A percentile compares a stretch with the other conserved stretches of the same genome.
Evolutionary conservation across 2,329 filamentous ascomycete genomes (phyloP).

Genomic region (Penicillium psychrosexuale): DNA sequence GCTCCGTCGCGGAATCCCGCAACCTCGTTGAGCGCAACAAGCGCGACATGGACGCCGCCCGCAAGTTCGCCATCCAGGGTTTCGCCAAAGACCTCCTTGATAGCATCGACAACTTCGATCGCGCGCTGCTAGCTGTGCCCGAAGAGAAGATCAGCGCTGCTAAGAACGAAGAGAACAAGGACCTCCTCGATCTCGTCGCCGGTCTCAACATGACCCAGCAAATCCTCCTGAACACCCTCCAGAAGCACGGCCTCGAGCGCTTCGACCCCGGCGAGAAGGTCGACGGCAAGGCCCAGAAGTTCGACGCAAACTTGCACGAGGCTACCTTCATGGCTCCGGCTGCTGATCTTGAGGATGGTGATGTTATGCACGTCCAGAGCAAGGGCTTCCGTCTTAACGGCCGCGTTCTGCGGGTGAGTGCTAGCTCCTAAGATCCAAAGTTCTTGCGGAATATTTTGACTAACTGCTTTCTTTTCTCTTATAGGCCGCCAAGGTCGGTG

Average conservation of each 20-base stretch:
- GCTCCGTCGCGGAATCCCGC: constrained; percentile 91
- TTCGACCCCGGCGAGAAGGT: constrained; percentile 64
- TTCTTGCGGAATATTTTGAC: neutral
- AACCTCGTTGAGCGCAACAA: constrained; percentile 94
- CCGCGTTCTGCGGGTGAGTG: constrained; percentile 67
- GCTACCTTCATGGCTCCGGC: constrained; percentile 91
- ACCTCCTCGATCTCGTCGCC: constrained; percentile 76
- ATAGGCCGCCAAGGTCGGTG: constrained; percentile 85
- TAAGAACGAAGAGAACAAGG: constrained; percentile 60
- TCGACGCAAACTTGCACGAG: constrained; percentile 95
- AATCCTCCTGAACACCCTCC: constrained; percentile 80
- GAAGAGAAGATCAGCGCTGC: constrained; percentile 63
- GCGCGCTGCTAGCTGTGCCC: constrained; percentile 77
- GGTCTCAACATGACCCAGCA: constrained; percentile 93
- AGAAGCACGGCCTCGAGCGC: constrained; percentile 90
- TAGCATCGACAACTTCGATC: constrained; percentile 94
- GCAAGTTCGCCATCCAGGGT: constrained; percentile 88
- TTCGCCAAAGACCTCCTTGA: constrained; percentile 96
- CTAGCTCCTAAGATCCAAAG: neutral
- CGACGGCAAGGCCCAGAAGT: constrained; percentile 67
- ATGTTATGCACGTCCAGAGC: constrained; percentile 87
- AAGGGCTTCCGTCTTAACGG: constrained; percentile 96
- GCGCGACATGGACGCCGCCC: constrained; percentile 81
- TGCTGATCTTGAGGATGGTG: constrained; percentile 82
- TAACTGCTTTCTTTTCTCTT: constrained; percentile 12